These are phyloP conservation scores for Oryza brachyantha DNA, from an alignment of 176 grass and related monocot genomes.

Conservation along the genomic window DNA sequence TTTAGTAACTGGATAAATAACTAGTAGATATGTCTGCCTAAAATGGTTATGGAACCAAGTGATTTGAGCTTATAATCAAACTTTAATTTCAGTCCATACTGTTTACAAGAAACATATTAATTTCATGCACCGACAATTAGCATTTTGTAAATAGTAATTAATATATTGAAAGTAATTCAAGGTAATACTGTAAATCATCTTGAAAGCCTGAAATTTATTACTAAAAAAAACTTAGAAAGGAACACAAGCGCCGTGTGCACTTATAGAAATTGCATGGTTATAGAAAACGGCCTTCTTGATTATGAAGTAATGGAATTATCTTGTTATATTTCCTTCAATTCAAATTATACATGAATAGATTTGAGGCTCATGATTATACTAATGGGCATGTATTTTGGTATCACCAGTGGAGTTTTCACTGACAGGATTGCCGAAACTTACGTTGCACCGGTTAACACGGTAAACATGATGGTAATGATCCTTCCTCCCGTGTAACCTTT, in stretches of 20 bases:
- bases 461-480: conserved; percentile 51
- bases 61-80: not conserved
- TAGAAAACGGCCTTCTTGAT: not conserved
- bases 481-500: conserved; percentile 61
- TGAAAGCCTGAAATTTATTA: not conserved
- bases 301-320: not conserved
- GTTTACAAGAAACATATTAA: not conserved
- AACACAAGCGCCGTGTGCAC: not conserved
- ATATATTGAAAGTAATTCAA: not conserved
- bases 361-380: not conserved
- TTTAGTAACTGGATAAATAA: not conserved
- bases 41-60: not conserved
- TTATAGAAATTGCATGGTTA: not conserved
- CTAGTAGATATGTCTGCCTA: not conserved
- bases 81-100: not conserved
- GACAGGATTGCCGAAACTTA: conserved; percentile 42
- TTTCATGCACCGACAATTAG: not conserved
- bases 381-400: not conserved
- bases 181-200: not conserved
- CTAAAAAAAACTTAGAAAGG: not conserved
- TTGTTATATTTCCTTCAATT: not conserved
- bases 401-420: conserved; percentile 3
- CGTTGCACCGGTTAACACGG: conserved; percentile 54
- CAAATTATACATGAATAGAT: not conserved
- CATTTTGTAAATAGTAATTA: not conserved